Evolutionary conservation across 164 flowering plant genomes (phyloP).

Genomic region (Taxillus chinensis): DNA sequence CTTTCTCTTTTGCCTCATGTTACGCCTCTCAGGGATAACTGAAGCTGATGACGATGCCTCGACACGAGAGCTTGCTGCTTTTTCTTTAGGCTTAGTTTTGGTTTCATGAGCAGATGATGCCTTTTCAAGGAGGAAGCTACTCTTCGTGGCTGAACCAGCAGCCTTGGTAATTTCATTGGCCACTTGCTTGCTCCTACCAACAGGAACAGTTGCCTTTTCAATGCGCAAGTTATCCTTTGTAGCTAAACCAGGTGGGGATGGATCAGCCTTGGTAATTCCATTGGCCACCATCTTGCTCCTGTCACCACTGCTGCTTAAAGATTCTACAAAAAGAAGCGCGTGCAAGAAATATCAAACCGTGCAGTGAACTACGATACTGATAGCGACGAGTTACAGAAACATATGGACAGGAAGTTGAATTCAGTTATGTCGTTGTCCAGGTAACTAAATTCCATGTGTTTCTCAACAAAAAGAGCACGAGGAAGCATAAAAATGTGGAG

Average conservation of each 20-base stretch:
- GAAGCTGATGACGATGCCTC: constrained; percentile 6
- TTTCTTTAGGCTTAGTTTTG: constrained; percentile 3
- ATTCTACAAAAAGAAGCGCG: no score
- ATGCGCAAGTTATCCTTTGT: no score
- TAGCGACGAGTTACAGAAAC: no score
- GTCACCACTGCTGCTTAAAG: background rate
- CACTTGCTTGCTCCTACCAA: no score
- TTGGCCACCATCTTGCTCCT: background rate
- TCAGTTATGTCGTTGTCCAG: no score
- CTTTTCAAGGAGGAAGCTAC: no score
- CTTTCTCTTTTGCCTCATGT: constrained; percentile 6
- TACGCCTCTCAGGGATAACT: background rate
- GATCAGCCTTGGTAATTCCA: background rate
- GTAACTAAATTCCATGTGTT: no score
- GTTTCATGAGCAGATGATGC: background rate
- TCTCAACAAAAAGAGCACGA: background rate
- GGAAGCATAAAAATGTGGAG: background rate
- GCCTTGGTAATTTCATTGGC: no score
- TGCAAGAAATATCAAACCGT: no score
- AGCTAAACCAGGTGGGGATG: background rate
- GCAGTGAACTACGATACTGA: no score
- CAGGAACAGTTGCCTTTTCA: background rate
- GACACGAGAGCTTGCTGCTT: constrained; percentile 8
- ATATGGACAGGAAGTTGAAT: no score
- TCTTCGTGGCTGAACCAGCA: no score